phyloP scores from a whole-genome alignment of 352 stramenopile species.

The Phytophthora sansomeana region DNA sequence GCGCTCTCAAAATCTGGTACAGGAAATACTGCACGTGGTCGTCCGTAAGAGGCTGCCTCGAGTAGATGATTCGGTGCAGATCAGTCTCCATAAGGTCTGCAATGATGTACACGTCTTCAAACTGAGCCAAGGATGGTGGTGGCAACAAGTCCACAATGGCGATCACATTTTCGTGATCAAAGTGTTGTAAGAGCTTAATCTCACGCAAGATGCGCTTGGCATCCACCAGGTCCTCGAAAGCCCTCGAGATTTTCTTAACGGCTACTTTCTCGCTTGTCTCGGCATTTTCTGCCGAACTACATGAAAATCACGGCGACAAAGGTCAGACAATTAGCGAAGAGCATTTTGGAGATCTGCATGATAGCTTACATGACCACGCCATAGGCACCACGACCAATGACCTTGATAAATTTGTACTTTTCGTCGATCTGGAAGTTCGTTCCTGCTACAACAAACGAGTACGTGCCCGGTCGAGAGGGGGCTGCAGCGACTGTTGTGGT shows the following conservation, averaged over 20 bases:
- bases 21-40: constrained; percentile 95
- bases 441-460: constrained; percentile 87
- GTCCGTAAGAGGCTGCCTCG: constrained; percentile 91
- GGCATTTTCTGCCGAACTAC: constrained; percentile 79
- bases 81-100: constrained; percentile 99
- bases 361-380: constrained; percentile 92
- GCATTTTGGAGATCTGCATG: background rate
- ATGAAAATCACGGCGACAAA: constrained; percentile 2
- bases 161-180: constrained; percentile 97
- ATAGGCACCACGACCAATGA: constrained; percentile 95
- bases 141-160: constrained; percentile 96
- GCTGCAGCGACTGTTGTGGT: constrained; percentile 11
- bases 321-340: constrained; percentile 4
- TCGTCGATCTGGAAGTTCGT: constrained; percentile 93
- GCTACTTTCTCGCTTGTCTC: constrained; percentile 89
- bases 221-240: constrained; percentile 98
- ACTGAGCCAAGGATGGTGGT: constrained; percentile 92
- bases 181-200: constrained; percentile 95
- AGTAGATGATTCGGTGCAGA: constrained; percentile 98
- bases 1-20: constrained; percentile 96
- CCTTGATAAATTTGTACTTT: constrained; percentile 96
- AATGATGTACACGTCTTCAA: constrained; percentile 98
- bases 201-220: constrained; percentile 99
- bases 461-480: constrained; percentile 58
- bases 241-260: constrained; percentile 91